Evolutionary conservation across 2,329 filamentous ascomycete genomes (phyloP).

Genomic region (Penicillium sp.): DNA sequence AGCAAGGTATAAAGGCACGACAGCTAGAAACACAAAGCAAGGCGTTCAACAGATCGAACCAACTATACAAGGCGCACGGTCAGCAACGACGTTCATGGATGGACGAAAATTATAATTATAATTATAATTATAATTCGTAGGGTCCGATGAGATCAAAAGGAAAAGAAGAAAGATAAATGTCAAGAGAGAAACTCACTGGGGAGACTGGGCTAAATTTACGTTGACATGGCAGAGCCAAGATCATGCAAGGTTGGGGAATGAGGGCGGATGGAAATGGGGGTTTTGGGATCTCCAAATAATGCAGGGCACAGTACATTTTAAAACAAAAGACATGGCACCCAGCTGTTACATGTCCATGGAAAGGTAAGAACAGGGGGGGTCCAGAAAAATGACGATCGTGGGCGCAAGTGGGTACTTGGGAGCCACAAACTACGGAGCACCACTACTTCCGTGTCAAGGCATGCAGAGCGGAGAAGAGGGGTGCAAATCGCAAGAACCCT

Average conservation of each 20-base stretch:
- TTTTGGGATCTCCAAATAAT: conserved; percentile 19
- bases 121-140: neutral
- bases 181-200: conserved; percentile 19
- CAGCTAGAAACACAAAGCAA: neutral
- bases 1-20: neutral
- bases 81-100: neutral
- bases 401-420: conserved; percentile 21
- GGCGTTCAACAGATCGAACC: conserved; percentile 1
- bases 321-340: conserved; percentile 16
- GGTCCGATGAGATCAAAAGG: neutral
- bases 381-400: conserved; percentile 32
- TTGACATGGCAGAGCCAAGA: conserved; percentile 25
- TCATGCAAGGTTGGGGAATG: conserved; percentile 30
- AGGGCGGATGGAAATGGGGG: conserved; percentile 16
- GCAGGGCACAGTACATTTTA: conserved; percentile 28
- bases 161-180: neutral
- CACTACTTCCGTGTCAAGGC: conserved; percentile 15
- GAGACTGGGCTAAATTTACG: conserved; percentile 24
- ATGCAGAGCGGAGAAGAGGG: conserved; percentile 22
- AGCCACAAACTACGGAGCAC: conserved; percentile 24
- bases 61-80: conserved; percentile 2
- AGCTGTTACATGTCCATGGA: conserved; percentile 28
- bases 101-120: neutral
- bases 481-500: conserved; percentile 17
- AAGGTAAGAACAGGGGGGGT: conserved; percentile 30